Evolutionary conservation across 768 basidiomycete species (phyloP), one percentile per base, ranked within the genome.

Genomic region (Naganishia randhawae): DNA sequence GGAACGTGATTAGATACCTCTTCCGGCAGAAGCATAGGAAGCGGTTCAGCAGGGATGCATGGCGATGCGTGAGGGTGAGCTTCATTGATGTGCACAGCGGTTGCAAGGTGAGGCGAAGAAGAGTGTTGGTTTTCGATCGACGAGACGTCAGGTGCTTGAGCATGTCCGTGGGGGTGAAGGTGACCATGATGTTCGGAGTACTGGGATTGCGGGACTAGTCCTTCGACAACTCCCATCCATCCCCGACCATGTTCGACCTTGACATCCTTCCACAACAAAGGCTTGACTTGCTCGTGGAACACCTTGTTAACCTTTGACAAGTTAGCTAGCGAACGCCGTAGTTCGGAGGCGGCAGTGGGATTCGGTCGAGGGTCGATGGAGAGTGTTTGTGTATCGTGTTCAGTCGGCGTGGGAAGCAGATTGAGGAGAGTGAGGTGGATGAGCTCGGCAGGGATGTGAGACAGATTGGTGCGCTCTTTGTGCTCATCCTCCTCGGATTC

Each of bases 171-270:
- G 11, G 57, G 57, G 27, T 61, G 57, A 39, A 61, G 37, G 39
- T 61, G 57, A 39, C 57, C 57, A 41, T 61, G 57, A 39, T 61
- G 57, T 61, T 61, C 57, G 6, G 57, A 61, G 37, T 61, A 61
- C 57, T 61, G 57, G 35, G 57, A 61, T 61, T 61, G 57, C 13
- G 57, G 57, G 37, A 61, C 76, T 54, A 79, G 64, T 0, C 76
- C 78, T 55, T 78, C 72, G 55, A 79, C 78, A 39, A 79, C 74
- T 13, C 76, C 74, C 68, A 79, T 69, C 78, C 78, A 79, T 22
- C 77, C 77, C 65, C 78, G 42, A 1, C 78, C 78, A 25, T 71
- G 66, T 37, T 68, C 63, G 32, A 79, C 76, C 39, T 75, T 73
- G 31, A 79, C 77, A 51, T 78, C 72, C 50, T 77, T 75, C 78